These are phyloP conservation scores for Citrullus mucosospermus DNA, from an alignment of 306 rosid species.

Conservation along the genomic window DNA sequence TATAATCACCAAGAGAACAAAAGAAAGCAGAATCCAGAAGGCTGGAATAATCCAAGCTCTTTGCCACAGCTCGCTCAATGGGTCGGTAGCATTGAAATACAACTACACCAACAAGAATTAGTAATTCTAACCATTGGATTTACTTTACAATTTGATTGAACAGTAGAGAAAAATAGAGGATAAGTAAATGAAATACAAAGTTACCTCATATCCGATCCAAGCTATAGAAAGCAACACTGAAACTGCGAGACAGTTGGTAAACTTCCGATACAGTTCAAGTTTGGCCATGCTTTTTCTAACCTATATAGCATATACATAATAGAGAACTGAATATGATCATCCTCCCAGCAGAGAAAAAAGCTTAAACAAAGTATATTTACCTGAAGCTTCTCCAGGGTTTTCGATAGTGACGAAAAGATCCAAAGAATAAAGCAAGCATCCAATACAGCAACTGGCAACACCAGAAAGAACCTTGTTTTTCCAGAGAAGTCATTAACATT, in stretches of 20 bases:
- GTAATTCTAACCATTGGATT: background rate
- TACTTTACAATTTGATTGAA: background rate
- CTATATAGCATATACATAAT: constrained; percentile 18
- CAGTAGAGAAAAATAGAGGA: background rate
- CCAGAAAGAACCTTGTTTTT: constrained; percentile 57
- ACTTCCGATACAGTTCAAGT: constrained; percentile 80
- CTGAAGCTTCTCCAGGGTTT: constrained; percentile 87
- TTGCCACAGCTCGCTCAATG: constrained; percentile 83
- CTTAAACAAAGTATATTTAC: constrained; percentile 20
- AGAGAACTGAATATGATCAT: background rate
- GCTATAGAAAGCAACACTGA: constrained; percentile 73
- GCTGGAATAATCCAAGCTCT: constrained; percentile 94
- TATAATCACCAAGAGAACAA: constrained; percentile 46
- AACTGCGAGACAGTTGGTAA: constrained; percentile 78
- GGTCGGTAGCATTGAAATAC: constrained; percentile 85
- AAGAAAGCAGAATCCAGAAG: constrained; percentile 77
- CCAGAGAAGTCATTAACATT: constrained; percentile 82
- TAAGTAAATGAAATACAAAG: background rate
- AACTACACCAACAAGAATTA: constrained; percentile 4
- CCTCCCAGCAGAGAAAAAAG: background rate
- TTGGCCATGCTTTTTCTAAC: constrained; percentile 71
- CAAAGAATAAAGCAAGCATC: constrained; percentile 77
- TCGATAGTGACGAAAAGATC: constrained; percentile 84
- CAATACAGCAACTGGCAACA: constrained; percentile 71
- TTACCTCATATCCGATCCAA: constrained; percentile 94